Conservation (phyloP, 2,329 filamentous ascomycete genomes). For the Claviceps fusiformis region DNA sequence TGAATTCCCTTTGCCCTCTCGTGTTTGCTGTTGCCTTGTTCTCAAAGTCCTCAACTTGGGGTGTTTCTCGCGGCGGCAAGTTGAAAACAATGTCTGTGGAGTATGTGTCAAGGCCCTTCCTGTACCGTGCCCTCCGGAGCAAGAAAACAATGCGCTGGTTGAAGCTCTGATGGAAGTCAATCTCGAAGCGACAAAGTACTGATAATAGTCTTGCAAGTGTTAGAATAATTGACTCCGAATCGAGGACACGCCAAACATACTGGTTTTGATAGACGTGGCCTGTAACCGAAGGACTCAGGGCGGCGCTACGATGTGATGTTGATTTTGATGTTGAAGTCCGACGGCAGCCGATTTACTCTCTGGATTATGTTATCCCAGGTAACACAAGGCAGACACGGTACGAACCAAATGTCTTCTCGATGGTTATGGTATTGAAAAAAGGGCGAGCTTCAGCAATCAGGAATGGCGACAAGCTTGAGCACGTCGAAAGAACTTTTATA, state of each 20-base stretch:
- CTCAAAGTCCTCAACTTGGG: background rate
- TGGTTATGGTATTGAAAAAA: background rate
- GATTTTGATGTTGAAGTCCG: background rate
- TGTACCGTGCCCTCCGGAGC: background rate
- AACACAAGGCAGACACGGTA: background rate
- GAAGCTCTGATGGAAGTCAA: conserved; percentile 10
- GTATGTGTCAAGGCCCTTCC: background rate
- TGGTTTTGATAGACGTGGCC: background rate
- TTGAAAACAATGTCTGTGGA: background rate
- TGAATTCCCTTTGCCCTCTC: background rate
- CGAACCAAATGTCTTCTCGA: background rate
- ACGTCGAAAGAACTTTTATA: background rate
- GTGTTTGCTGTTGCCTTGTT: background rate
- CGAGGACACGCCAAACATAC: background rate
- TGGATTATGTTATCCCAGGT: background rate
- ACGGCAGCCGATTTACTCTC: background rate
- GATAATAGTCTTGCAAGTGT: background rate
- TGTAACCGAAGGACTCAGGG: background rate
- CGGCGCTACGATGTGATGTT: background rate
- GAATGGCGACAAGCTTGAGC: background rate
- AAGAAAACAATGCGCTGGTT: background rate
- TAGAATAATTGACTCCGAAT: background rate
- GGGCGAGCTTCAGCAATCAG: background rate
- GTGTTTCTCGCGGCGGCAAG: background rate
- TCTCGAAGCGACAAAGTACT: background rate